phyloP scores from a whole-genome alignment of 495 filamentous ascomycete genomes.

The Penicillium paradoxum region DNA sequence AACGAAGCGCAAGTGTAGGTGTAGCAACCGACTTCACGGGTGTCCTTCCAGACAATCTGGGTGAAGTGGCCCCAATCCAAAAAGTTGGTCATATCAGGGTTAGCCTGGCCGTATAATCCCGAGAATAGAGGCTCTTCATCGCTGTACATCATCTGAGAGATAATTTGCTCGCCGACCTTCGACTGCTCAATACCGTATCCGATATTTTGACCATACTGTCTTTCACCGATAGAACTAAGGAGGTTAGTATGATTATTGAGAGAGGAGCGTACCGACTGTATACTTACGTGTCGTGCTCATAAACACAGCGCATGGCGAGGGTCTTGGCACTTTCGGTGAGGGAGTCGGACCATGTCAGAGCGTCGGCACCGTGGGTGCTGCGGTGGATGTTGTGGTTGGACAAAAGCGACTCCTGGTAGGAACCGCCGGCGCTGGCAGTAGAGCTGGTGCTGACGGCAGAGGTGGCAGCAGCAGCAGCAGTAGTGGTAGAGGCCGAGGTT shows the following conservation, averaged over 20 bases:
- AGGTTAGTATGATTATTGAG: neutral
- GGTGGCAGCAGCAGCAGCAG: conserved; percentile 10
- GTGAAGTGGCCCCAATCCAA: conserved; percentile 78
- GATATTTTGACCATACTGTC: conserved; percentile 84
- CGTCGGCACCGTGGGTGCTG: conserved; percentile 67
- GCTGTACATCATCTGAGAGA: conserved; percentile 74
- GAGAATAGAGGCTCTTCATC: conserved; percentile 56
- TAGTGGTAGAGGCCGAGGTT: conserved; percentile 20
- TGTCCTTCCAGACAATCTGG: conserved; percentile 82
- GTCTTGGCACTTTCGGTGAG: conserved; percentile 57
- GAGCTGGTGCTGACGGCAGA: neutral
- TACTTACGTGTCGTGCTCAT: conserved; percentile 72
- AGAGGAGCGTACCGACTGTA: neutral
- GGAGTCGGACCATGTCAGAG: conserved; percentile 56
- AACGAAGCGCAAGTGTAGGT: conserved; percentile 52
- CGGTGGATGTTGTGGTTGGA: conserved; percentile 85
- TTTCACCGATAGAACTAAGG: conserved; percentile 45
- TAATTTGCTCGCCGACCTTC: conserved; percentile 60
- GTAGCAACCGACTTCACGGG: conserved; percentile 68
- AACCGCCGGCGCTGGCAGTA: conserved; percentile 18
- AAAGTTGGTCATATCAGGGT: conserved; percentile 56
- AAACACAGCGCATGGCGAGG: conserved; percentile 57
- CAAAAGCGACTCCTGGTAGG: conserved; percentile 48
- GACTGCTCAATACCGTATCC: conserved; percentile 40
- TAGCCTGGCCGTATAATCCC: conserved; percentile 39